phyloP scores from a whole-genome alignment of 2,329 filamentous ascomycete genomes.

The Thielaviopsis ethacetica region DNA sequence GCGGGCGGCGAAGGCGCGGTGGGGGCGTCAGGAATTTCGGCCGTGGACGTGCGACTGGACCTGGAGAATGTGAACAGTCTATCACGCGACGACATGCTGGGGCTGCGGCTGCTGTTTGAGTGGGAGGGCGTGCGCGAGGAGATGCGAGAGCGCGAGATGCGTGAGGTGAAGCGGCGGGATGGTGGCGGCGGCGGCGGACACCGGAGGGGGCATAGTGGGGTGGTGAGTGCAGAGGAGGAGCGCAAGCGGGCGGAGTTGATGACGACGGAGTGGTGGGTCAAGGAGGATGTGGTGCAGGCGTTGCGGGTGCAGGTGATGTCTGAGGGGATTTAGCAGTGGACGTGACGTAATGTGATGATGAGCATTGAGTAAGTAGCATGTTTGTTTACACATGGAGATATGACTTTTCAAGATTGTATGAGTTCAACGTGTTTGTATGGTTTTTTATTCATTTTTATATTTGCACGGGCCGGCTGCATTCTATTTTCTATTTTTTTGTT shows the following conservation, averaged over 20 bases:
- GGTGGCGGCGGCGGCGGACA: constrained; percentile 14
- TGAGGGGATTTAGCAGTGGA: background rate
- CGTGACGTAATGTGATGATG: no score
- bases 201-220: constrained; percentile 7
- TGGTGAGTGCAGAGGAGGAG: background rate
- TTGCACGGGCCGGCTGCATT: no score
- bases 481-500: background rate
- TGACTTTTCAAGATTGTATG: no score
- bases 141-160: constrained; percentile 15
- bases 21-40: constrained; percentile 16
- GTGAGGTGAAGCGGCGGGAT: constrained; percentile 14
- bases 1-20: constrained; percentile 31
- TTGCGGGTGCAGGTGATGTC: constrained; percentile 32
- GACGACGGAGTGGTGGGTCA: constrained; percentile 35
- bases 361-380: no score
- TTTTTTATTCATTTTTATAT: background rate
- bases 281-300: constrained; percentile 36
- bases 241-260: constrained; percentile 13
- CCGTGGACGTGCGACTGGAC: constrained; percentile 56
- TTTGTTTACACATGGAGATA: no score
- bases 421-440: no score
- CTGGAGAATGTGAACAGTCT: constrained; percentile 36
- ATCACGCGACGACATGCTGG: constrained; percentile 27
- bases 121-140: constrained; percentile 24
- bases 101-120: constrained; percentile 36